Evolutionary conservation across 805 yeast genomes (phyloP), one percentile per base, ranked within the genome.

Genomic region (Ogataea neopini): DNA sequence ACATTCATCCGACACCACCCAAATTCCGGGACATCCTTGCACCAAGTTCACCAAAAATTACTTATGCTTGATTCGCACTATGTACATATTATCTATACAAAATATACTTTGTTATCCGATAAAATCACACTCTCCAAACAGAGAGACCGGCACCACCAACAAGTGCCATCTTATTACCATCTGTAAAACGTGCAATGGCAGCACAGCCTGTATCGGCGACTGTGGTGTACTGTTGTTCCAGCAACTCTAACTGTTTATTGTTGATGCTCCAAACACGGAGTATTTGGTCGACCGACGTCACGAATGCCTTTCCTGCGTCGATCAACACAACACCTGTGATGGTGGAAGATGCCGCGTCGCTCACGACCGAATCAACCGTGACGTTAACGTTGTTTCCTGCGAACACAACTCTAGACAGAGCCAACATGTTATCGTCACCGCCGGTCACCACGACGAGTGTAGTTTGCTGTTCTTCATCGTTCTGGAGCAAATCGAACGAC

Each of bases 171-270:
- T 63, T 57, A 3, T 51, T 45, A 1, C 66, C 69, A 9, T 63
- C 61, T 4, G 56, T 51, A 1, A 63, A 52, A 0, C 46, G 39
- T 1, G 70, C 56, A 2, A 74, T 54, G 43, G 74, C 88, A 23
- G 82, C 66, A 39, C 89, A 82, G 0, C 96, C 97, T 0, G 97
- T 88, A 59, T 92, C 99, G 0, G 97, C 96, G 29, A 90, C 80
- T 0, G 96, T 84, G 1, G 96, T 88, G 63, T 85, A 87, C 38
- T 63, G 63, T 0, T 76, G 70, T 7, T 74, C 73, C 1, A 63
- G 6, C 19, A 74, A 49, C 3, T 39, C 47, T 23, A 80, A 46
- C 14, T 45, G 46, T 2, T 48, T 45, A 32, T 70, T 64, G n/a
- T 58, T 61, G 4, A 72, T 51, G 3, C 64, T 50, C 97, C 97